Evolutionary conservation across 805 yeast genomes (phyloP).

Genomic region (Dipodascopsis uninucleata): DNA sequence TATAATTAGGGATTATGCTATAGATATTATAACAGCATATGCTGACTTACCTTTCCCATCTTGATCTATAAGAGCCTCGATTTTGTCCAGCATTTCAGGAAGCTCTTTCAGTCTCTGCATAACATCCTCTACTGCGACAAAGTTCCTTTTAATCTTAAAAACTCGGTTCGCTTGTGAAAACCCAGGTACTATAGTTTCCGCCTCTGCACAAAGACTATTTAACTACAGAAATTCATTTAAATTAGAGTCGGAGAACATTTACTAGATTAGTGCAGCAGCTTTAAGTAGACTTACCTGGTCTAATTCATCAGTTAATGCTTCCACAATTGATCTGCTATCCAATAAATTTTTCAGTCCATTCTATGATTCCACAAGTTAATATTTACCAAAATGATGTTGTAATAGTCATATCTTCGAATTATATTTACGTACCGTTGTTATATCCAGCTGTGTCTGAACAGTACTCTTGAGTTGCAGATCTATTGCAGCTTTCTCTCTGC

Average conservation of each 20-base stretch:
- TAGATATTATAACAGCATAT: neutral
- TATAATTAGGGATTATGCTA: neutral
- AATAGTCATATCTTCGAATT: too few relatives aligned
- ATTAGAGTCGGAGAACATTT: neutral
- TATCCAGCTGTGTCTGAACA: slow-evolving; percentile 59
- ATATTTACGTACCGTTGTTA: slow-evolving; percentile 41
- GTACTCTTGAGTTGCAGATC: slow-evolving; percentile 72
- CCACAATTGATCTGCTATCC: slow-evolving; percentile 38
- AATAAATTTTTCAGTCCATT: slow-evolving; percentile 9
- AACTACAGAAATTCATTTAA: slow-evolving; percentile 6
- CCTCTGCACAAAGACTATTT: slow-evolving; percentile 13
- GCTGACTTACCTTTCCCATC: slow-evolving; percentile 34
- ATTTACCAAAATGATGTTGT: neutral
- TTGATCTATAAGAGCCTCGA: slow-evolving; percentile 52
- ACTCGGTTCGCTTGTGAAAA: slow-evolving; percentile 58
- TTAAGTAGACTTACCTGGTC: slow-evolving; percentile 28
- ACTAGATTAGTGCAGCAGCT: neutral
- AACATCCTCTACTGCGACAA: slow-evolving; percentile 63
- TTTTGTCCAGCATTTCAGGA: slow-evolving; percentile 46
- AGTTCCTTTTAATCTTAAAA: slow-evolving; percentile 65
- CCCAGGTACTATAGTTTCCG: slow-evolving; percentile 47
- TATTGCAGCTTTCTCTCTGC: slow-evolving; percentile 63
- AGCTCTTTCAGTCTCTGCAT: slow-evolving; percentile 59
- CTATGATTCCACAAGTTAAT: slow-evolving; percentile 1
- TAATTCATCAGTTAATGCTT: slow-evolving; percentile 47